Evolutionary conservation across 2,329 filamentous ascomycete genomes (phyloP).

Genomic region (Trichoderma simmonsii): DNA sequence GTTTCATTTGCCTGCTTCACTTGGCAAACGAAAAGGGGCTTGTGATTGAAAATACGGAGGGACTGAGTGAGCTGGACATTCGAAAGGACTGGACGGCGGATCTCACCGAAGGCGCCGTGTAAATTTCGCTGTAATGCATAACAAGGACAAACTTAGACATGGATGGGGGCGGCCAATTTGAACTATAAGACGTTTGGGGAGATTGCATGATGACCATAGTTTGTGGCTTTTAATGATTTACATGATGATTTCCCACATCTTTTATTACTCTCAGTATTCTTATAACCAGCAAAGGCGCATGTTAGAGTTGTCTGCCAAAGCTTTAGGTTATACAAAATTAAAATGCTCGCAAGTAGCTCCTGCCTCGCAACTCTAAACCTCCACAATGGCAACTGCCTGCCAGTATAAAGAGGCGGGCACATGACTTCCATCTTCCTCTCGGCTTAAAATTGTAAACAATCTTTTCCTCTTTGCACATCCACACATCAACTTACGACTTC

Average conservation of each 20-base stretch:
- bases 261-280: background rate
- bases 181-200: background rate
- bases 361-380: background rate
- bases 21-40: conserved; percentile 91
- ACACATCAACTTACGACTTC: background rate
- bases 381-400: background rate
- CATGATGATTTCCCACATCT: background rate
- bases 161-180: background rate
- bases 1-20: conserved; percentile 91
- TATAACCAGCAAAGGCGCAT: background rate
- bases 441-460: background rate
- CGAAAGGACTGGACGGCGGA: conserved; percentile 61
- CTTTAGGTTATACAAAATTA: background rate
- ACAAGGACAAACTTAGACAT: background rate
- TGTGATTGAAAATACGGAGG: conserved; percentile 63
- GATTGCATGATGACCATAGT: background rate
- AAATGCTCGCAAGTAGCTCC: background rate
- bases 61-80: conserved; percentile 58
- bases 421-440: background rate
- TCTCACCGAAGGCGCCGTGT: conserved; percentile 43
- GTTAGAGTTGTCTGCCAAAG: background rate
- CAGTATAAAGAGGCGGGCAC: background rate
- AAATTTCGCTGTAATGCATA: conserved; percentile 5
- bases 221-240: background rate
- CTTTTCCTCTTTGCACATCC: background rate